A percentile compares a stretch with the other conserved stretches of the same genome.
Conservation (phyloP, 352 stramenopile species). For the Saprolegnia diclina region DNA sequence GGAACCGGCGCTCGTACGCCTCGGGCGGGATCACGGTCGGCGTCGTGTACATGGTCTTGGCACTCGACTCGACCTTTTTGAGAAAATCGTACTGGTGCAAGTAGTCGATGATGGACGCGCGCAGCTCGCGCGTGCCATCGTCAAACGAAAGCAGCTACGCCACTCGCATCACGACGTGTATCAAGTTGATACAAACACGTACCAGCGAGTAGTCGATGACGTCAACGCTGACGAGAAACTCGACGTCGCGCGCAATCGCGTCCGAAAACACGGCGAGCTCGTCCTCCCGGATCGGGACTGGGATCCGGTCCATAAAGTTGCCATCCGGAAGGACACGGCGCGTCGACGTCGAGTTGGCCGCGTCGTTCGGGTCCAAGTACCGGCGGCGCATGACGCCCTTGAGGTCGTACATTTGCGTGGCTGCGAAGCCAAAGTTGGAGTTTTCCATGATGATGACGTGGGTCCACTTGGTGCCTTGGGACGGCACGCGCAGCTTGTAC, state of each 20-base stretch:
- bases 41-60: slow-evolving; percentile 73
- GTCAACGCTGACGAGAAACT: slow-evolving; percentile 60
- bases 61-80: slow-evolving; percentile 87
- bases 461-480: slow-evolving; percentile 55
- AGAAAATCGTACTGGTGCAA: slow-evolving; percentile 85
- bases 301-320: slow-evolving; percentile 73
- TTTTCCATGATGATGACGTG: slow-evolving; percentile 87
- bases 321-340: slow-evolving; percentile 72
- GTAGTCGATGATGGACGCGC: slow-evolving; percentile 81
- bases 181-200: slow-evolving; percentile 24
- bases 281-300: slow-evolving; percentile 59
- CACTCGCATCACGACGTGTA: background rate
- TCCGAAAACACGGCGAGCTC: slow-evolving; percentile 56
- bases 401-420: slow-evolving; percentile 80
- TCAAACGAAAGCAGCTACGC: slow-evolving; percentile 71
- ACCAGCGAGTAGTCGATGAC: slow-evolving; percentile 86
- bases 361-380: slow-evolving; percentile 25
- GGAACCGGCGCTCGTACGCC: slow-evolving; percentile 71
- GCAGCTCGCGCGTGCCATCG: slow-evolving; percentile 63
- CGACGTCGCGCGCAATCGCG: slow-evolving; percentile 72
- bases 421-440: slow-evolving; percentile 68
- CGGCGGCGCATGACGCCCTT: slow-evolving; percentile 77
- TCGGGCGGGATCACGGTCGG: slow-evolving; percentile 79
- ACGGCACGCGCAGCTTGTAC: slow-evolving; percentile 46
- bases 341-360: slow-evolving; percentile 32